These are phyloP conservation scores for Tuber aestivum DNA, from an alignment of 495 filamentous ascomycete genomes.

Conservation along the genomic window DNA sequence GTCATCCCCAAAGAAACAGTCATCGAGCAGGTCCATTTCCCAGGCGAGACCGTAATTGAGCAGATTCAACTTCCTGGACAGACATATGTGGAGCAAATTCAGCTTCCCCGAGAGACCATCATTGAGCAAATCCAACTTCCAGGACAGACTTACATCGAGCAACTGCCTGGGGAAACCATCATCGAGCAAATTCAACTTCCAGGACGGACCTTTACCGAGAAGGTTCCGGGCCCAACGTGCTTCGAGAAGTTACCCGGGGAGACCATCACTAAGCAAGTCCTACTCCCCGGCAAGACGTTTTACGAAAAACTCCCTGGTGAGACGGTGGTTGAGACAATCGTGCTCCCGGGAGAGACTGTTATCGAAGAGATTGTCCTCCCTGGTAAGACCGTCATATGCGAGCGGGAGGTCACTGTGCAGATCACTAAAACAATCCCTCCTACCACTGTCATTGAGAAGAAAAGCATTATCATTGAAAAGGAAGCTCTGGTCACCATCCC, in stretches of 20 bases:
- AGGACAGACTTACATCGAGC: conserved; percentile 27
- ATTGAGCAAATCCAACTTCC: conserved; percentile 21
- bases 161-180: conserved; percentile 27
- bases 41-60: conserved; percentile 24
- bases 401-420: conserved; percentile 18
- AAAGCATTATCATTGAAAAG: conserved; percentile 27
- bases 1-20: conserved; percentile 18
- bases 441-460: conserved; percentile 27
- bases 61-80: conserved; percentile 30
- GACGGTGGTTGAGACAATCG: conserved; percentile 33
- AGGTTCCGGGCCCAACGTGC: conserved; percentile 22
- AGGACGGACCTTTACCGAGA: conserved; percentile 35
- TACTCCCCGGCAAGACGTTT: conserved; percentile 20
- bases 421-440: conserved; percentile 30
- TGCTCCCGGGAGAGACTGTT: conserved; percentile 34
- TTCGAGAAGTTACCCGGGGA: conserved; percentile 29
- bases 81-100: conserved; percentile 22
- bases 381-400: neutral
- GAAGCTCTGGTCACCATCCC: conserved; percentile 31
- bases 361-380: conserved; percentile 31
- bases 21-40: conserved; percentile 25
- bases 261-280: conserved; percentile 34
- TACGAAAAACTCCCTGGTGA: conserved; percentile 33
- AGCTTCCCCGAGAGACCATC: conserved; percentile 21
- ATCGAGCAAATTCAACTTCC: conserved; percentile 31